These are phyloP conservation scores for Lumnitzera littorea DNA, from an alignment of 345 rosid genomes.

Conservation along the genomic window DNA sequence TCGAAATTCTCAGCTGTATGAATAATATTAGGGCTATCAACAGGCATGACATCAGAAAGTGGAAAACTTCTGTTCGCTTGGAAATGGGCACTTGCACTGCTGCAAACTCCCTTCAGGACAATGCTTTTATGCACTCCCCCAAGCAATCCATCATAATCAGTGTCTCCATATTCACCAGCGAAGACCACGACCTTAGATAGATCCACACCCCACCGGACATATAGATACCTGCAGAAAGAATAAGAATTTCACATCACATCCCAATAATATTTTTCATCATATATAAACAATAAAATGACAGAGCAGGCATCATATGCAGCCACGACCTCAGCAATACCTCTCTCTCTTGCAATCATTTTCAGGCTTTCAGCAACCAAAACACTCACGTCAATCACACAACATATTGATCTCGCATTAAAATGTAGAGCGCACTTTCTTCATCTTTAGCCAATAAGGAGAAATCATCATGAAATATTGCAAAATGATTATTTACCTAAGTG, in stretches of 20 bases:
- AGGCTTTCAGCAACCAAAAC: no score
- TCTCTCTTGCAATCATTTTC: no score
- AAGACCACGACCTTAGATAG: constrained; percentile 77
- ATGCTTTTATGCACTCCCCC: constrained; percentile 83
- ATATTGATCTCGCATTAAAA: neutral
- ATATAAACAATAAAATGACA: no score
- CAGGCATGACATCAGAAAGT: constrained; percentile 68
- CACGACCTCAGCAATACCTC: no score
- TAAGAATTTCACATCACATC: neutral
- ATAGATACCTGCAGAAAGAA: constrained; percentile 55
- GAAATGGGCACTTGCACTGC: constrained; percentile 40
- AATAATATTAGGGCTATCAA: constrained; percentile 56
- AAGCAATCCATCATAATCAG: constrained; percentile 88
- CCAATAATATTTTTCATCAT: no score
- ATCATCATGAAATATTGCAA: neutral
- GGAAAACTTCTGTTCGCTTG: constrained; percentile 72
- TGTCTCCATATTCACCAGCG: constrained; percentile 89
- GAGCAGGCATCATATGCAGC: no score
- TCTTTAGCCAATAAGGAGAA: neutral
- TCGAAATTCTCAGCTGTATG: constrained; percentile 40
- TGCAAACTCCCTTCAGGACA: constrained; percentile 62
- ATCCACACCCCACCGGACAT: constrained; percentile 89
- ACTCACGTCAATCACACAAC: no score
- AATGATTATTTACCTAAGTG: constrained; percentile 50
- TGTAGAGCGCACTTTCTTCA: neutral